A percentile compares a stretch with the other conserved stretches of the same genome.
These are phyloP conservation scores for Trichoderma sp. DNA, from an alignment of 2,329 filamentous ascomycete genomes.

Conservation along the genomic window DNA sequence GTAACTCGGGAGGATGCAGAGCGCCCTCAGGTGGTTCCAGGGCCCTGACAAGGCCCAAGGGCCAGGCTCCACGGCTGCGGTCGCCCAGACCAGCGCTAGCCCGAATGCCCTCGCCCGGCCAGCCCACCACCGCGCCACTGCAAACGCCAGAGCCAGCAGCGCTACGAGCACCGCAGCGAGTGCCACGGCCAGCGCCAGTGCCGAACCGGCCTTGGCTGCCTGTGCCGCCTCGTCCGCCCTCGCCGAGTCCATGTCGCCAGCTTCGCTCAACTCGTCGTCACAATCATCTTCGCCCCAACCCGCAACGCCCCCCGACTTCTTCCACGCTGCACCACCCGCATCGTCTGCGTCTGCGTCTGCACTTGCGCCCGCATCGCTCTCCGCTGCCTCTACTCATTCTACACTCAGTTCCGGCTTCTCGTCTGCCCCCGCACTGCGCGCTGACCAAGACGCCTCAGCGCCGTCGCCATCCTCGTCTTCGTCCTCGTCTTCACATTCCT, in stretches of 20 bases:
- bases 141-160: slow-evolving; percentile 23
- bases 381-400: slow-evolving; percentile 21
- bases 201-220: slow-evolving; percentile 22
- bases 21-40: slow-evolving; percentile 30
- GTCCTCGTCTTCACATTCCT: neutral
- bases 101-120: slow-evolving; percentile 14
- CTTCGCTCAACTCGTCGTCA: slow-evolving; percentile 34
- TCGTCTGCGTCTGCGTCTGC: slow-evolving; percentile 15
- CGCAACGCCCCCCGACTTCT: slow-evolving; percentile 30
- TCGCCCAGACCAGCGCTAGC: slow-evolving; percentile 9
- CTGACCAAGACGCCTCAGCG: slow-evolving; percentile 27
- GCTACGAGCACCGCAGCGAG: slow-evolving; percentile 18
- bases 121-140: slow-evolving; percentile 16
- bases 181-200: slow-evolving; percentile 20
- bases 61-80: slow-evolving; percentile 9
- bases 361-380: neutral
- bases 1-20: slow-evolving; percentile 23
- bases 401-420: slow-evolving; percentile 18
- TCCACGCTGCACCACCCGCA: slow-evolving; percentile 25
- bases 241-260: slow-evolving; percentile 31
- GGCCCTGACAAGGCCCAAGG: slow-evolving; percentile 25
- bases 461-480: slow-evolving; percentile 21
- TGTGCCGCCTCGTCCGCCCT: slow-evolving; percentile 21
- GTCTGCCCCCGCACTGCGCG: slow-evolving; percentile 18
- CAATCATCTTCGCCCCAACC: slow-evolving; percentile 38